phyloP scores from a whole-genome alignment of 176 grass and related monocot genomes.

The Musa itinerans region DNA sequence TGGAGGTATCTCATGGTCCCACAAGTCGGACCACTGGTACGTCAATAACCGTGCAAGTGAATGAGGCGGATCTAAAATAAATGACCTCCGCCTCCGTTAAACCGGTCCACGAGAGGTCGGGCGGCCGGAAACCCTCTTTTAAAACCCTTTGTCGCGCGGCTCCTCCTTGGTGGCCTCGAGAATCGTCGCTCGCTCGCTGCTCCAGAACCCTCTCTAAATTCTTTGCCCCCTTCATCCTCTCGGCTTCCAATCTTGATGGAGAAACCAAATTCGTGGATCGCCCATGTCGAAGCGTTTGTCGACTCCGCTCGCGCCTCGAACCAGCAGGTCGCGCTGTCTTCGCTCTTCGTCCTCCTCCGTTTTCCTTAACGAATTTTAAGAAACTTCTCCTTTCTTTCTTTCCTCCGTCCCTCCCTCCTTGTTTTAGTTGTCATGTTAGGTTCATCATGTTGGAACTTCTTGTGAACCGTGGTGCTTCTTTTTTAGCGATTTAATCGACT shows the following conservation, averaged over 20 bases:
- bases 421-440: not conserved
- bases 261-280: constrained; percentile 38
- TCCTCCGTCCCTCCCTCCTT: not conserved
- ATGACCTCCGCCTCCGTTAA: too few species aligned
- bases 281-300: constrained; percentile 59
- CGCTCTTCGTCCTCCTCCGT: not conserved
- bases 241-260: constrained; percentile 30
- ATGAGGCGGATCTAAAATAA: too few species aligned
- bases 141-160: too few species aligned
- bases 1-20: too few species aligned
- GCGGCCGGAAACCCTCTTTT: too few species aligned
- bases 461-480: not conserved
- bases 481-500: not conserved
- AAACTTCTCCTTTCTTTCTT: not conserved
- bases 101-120: too few species aligned
- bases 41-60: too few species aligned
- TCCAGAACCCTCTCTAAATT: too few species aligned
- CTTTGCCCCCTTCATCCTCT: not conserved
- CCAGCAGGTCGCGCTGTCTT: constrained; percentile 35
- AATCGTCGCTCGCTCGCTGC: too few species aligned
- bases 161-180: too few species aligned
- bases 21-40: too few species aligned
- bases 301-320: constrained; percentile 34
- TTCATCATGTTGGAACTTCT: not conserved
- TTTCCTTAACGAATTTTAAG: too few species aligned